These are phyloP conservation scores for Chalaropsis ovoidea DNA, from an alignment of 2,329 filamentous ascomycete genomes.

Conservation along the genomic window DNA sequence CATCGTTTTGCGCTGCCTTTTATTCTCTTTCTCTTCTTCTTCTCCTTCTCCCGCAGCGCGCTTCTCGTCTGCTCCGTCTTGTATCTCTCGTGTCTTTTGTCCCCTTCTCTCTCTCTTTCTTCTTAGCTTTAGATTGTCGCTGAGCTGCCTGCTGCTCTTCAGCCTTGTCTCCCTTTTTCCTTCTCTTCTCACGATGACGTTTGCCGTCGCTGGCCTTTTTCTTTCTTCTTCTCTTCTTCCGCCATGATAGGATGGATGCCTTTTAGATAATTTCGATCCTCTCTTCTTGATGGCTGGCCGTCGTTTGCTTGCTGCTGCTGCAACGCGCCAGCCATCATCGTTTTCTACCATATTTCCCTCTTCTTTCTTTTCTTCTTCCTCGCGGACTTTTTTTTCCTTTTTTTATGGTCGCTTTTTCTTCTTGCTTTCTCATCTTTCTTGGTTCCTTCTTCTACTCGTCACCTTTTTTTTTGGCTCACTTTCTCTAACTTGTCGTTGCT, in stretches of 20 bases:
- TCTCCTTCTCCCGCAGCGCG: not conserved
- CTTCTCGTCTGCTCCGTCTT: slow-evolving; percentile 21
- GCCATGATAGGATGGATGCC: slow-evolving; percentile 4
- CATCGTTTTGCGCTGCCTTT: slow-evolving; percentile 16
- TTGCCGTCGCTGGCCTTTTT: not conserved
- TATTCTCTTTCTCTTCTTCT: slow-evolving; percentile 20
- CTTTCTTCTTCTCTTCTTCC: slow-evolving; percentile 20
- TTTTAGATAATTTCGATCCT: slow-evolving; percentile 9
- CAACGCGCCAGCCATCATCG: slow-evolving; percentile 4
- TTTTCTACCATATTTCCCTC: slow-evolving; percentile 24
- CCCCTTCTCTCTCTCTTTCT: slow-evolving; percentile 24
- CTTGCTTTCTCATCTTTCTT: slow-evolving; percentile 20
- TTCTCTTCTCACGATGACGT: slow-evolving; percentile 16
- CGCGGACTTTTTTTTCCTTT: slow-evolving; percentile 15
- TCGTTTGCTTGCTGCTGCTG: slow-evolving; percentile 2
- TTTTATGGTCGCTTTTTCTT: not conserved
- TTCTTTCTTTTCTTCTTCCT: slow-evolving; percentile 22
- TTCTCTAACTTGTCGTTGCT: slow-evolving; percentile 44
- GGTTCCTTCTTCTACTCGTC: slow-evolving; percentile 27
- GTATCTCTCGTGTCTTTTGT: slow-evolving; percentile 17
- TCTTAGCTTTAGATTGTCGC: slow-evolving; percentile 12
- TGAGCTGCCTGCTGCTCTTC: not conserved
- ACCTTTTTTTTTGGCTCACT: slow-evolving; percentile 34
- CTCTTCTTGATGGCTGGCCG: slow-evolving; percentile 18
- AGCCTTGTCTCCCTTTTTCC: slow-evolving; percentile 5